Conservation (phyloP, 2,329 filamentous ascomycete species). For the Geosmithia morbida region DNA sequence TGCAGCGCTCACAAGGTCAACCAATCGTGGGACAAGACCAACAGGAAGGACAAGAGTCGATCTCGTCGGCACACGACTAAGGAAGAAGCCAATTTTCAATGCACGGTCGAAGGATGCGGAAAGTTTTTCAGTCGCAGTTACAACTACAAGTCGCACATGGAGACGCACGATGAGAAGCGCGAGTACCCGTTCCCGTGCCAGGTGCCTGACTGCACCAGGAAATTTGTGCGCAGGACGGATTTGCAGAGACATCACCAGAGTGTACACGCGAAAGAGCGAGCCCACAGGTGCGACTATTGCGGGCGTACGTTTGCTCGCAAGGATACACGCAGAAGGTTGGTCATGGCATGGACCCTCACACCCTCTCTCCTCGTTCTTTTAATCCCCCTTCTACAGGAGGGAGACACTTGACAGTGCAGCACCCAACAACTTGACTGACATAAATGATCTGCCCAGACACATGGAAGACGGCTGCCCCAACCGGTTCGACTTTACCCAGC, state of each 20-base stretch:
- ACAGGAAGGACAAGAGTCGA: neutral
- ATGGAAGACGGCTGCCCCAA: slow-evolving; percentile 64
- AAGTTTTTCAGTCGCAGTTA: slow-evolving; percentile 72
- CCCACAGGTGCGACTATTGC: slow-evolving; percentile 58
- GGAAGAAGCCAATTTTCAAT: slow-evolving; percentile 59
- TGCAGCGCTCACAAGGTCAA: neutral
- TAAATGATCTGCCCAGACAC: slow-evolving; percentile 35
- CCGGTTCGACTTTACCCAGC: slow-evolving; percentile 42
- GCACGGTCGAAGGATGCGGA: slow-evolving; percentile 53
- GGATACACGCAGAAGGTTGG: slow-evolving; percentile 68
- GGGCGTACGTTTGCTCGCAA: slow-evolving; percentile 61
- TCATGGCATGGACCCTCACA: neutral
- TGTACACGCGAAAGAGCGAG: slow-evolving; percentile 61
- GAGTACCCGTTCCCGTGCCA: slow-evolving; percentile 58
- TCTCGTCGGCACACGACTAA: slow-evolving; percentile 38
- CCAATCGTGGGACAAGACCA: neutral
- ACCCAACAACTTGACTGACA: too few relatives aligned
- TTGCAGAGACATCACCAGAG: slow-evolving; percentile 47
- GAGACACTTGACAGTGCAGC: neutral
- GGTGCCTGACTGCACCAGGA: slow-evolving; percentile 50
- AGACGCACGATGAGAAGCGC: slow-evolving; percentile 64
- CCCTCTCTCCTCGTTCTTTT: neutral
- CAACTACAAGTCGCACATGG: slow-evolving; percentile 77
- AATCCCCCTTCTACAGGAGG: too few relatives aligned
- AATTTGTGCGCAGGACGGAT: slow-evolving; percentile 75